Evolutionary conservation across 2,329 filamentous ascomycete genomes (phyloP).

Genomic region (Cercospora brassicicola): DNA sequence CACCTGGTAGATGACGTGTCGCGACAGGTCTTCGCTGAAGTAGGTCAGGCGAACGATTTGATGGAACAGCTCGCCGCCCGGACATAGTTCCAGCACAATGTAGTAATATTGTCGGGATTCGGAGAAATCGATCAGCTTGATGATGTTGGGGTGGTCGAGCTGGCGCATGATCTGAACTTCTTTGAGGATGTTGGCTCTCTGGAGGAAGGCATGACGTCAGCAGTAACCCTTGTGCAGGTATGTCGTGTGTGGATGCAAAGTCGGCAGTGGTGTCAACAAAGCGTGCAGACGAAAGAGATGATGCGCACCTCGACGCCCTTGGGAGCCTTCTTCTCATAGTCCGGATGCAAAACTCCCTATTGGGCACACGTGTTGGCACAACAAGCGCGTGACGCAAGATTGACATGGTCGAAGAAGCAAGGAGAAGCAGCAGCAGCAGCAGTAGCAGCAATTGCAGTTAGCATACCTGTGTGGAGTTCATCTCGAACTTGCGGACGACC

Average conservation of each 20-base stretch:
- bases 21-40: conserved; percentile 92
- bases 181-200: conserved; percentile 97
- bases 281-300: conserved; percentile 19
- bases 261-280: conserved; percentile 12
- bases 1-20: conserved; percentile 92
- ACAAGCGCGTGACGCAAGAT: neutral
- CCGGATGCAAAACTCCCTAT: conserved; percentile 76
- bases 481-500: conserved; percentile 97
- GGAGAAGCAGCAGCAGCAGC: conserved; percentile 14
- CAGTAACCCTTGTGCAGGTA: conserved; percentile 27
- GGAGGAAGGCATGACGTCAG: conserved; percentile 45
- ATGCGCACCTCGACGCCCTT: conserved; percentile 94
- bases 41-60: conserved; percentile 98
- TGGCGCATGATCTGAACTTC: conserved; percentile 99
- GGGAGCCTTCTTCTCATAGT: conserved; percentile 80
- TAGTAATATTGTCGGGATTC: conserved; percentile 96
- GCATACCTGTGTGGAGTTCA: conserved; percentile 98
- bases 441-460: conserved; percentile 2
- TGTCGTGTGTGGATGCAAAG: conserved; percentile 1
- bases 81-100: conserved; percentile 91
- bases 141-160: conserved; percentile 92
- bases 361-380: conserved; percentile 33
- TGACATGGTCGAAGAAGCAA: conserved; percentile 20
- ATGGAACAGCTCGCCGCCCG: conserved; percentile 95
- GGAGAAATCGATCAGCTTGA: conserved; percentile 88